A percentile compares a stretch with the other conserved stretches of the same genome.
Conservation (phyloP, 139 green algal species). For the Chlamydomonas sphaeroides region DNA sequence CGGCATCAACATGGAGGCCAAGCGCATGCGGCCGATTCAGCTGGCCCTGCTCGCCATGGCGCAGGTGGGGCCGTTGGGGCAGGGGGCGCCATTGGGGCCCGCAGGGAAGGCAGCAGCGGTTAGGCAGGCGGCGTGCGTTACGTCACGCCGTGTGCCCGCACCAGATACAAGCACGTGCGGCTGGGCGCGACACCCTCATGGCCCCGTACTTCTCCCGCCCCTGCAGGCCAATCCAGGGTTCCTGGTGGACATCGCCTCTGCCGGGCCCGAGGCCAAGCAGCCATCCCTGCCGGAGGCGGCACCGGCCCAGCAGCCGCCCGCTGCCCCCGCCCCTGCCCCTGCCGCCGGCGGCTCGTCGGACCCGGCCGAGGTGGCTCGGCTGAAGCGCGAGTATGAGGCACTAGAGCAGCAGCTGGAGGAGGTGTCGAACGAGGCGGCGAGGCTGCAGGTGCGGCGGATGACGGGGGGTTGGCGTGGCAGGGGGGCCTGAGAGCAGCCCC, state of each 20-base stretch:
- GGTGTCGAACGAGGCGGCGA: constrained; percentile 41
- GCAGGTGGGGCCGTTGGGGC: constrained; percentile 26
- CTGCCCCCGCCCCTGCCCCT: background rate
- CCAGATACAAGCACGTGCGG: no score
- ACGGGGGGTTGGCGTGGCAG: background rate
- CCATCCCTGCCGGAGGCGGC: no score
- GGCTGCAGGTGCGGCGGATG: constrained; percentile 33
- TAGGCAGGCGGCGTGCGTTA: no score
- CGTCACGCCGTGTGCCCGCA: no score
- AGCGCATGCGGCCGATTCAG: constrained; percentile 53
- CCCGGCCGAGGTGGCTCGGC: background rate
- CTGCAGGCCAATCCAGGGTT: constrained; percentile 25
- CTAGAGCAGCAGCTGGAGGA: constrained; percentile 50
- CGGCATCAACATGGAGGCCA: constrained; percentile 36
- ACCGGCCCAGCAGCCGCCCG: background rate
- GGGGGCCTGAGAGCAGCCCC: no score
- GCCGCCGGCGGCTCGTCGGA: background rate
- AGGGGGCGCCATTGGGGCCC: background rate
- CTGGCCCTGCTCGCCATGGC: constrained; percentile 44
- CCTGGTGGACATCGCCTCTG: constrained; percentile 30
- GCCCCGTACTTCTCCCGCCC: no score
- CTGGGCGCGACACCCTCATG: no score
- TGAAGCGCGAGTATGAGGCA: constrained; percentile 37
- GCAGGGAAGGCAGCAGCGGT: no score
- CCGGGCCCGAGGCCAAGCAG: background rate